Conservation (phyloP, 257 asterid genomes). For the Avicennia marina region DNA sequence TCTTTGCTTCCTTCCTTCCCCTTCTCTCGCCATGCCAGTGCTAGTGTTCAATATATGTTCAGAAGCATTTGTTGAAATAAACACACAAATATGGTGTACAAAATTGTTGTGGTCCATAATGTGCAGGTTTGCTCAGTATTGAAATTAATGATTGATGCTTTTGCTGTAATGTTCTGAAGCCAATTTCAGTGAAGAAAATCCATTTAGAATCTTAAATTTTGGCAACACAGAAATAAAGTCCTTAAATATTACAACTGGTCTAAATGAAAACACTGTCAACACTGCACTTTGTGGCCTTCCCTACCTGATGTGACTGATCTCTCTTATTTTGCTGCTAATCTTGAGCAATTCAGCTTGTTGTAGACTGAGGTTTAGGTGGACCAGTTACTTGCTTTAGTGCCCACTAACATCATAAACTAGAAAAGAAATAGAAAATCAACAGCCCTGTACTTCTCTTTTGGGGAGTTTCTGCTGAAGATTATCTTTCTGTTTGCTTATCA, state of each 20-base stretch:
- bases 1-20: conserved; percentile 11
- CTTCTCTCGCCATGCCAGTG: background rate
- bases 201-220: background rate
- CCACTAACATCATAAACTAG: too few species aligned
- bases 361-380: too few species aligned
- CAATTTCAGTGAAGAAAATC: background rate
- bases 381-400: background rate
- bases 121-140: too few species aligned
- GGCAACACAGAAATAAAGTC: background rate
- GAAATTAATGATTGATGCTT: background rate
- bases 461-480: background rate
- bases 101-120: too few species aligned
- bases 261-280: background rate
- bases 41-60: background rate
- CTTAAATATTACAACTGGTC: background rate
- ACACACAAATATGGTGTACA: too few species aligned
- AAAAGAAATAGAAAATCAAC: too few species aligned
- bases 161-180: conserved; percentile 10
- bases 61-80: background rate
- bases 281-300: conserved; percentile 5
- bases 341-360: too few species aligned
- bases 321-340: background rate
- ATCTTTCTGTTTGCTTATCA: background rate
- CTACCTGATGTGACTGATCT: conserved; percentile 5
- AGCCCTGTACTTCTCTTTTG: too few species aligned